Evolutionary conservation across 106 monocot genomes (phyloP).

Genomic region (Dioscorea alata): DNA sequence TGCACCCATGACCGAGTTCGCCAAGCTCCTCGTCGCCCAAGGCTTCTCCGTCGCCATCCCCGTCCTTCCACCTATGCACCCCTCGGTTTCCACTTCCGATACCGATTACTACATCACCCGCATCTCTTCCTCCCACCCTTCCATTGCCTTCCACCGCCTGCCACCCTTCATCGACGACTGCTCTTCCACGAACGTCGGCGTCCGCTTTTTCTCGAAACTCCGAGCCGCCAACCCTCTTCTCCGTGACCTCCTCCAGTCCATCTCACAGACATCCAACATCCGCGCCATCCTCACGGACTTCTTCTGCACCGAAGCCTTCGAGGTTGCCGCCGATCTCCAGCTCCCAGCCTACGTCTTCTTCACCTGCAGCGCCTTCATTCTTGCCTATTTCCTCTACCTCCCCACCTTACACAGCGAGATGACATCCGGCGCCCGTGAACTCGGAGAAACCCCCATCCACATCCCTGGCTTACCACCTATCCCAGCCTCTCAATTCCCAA

Average conservation of each 20-base stretch:
- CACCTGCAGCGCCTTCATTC: slow-evolving; percentile 14
- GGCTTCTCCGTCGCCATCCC: slow-evolving; percentile 18
- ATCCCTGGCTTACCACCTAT: slow-evolving; percentile 29
- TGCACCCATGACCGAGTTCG: slow-evolving; percentile 36
- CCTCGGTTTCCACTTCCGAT: background rate
- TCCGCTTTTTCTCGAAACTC: slow-evolving; percentile 2
- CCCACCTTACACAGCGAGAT: background rate
- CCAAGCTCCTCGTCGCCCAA: slow-evolving; percentile 23
- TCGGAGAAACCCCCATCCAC: slow-evolving; percentile 9
- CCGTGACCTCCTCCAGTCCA: slow-evolving; percentile 1
- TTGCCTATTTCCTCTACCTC: slow-evolving; percentile 29
- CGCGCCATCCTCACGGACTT: slow-evolving; percentile 26
- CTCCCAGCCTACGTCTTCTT: slow-evolving; percentile 37
- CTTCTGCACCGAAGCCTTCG: slow-evolving; percentile 30
- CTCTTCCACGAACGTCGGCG: too few species aligned
- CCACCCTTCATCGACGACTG: too few species aligned
- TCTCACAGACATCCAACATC: slow-evolving; percentile 3
- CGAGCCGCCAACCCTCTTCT: slow-evolving; percentile 4
- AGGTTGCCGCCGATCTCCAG: slow-evolving; percentile 25
- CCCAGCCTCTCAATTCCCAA: slow-evolving; percentile 21
- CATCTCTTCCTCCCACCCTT: slow-evolving; percentile 20
- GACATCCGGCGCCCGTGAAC: background rate
- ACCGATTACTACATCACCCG: background rate
- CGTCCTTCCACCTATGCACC: background rate
- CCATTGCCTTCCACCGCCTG: slow-evolving; percentile 31